Evolutionary conservation across 2,329 filamentous ascomycete species (phyloP).

Genomic region (Cadophora luteo-olivacea): DNA sequence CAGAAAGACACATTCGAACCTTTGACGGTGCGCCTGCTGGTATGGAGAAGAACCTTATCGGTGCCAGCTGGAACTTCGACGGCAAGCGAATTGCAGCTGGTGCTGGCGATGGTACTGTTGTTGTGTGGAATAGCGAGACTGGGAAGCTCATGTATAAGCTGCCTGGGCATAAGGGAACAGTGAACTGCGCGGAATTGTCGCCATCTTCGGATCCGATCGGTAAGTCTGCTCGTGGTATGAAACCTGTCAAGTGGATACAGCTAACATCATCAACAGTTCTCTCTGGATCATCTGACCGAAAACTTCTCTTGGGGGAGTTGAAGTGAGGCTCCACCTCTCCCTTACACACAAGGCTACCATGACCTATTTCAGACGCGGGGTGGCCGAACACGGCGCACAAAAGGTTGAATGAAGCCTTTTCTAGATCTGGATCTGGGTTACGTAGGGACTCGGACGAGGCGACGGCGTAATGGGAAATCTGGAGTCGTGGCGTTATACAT

Average conservation of each 20-base stretch:
- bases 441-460: neutral
- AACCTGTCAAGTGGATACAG: neutral
- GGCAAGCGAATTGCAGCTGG: slow-evolving; percentile 89
- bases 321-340: slow-evolving; percentile 54
- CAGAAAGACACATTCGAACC: slow-evolving; percentile 82
- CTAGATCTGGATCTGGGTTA: neutral
- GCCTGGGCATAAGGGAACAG: slow-evolving; percentile 91
- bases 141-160: slow-evolving; percentile 94
- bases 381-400: neutral
- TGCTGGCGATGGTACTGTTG: slow-evolving; percentile 87
- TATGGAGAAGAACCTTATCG: slow-evolving; percentile 88
- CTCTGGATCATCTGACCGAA: slow-evolving; percentile 89
- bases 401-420: neutral
- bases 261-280: slow-evolving; percentile 64
- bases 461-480: slow-evolving; percentile 18
- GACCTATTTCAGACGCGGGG: neutral
- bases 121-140: slow-evolving; percentile 88
- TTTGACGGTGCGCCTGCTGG: slow-evolving; percentile 92
- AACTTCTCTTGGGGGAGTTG: slow-evolving; percentile 82
- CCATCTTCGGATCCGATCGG: slow-evolving; percentile 84
- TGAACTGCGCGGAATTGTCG: slow-evolving; percentile 93
- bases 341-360: neutral
- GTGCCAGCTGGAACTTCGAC: slow-evolving; percentile 86
- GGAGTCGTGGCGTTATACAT: slow-evolving; percentile 29
- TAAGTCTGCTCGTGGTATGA: slow-evolving; percentile 58